phyloP scores from a whole-genome alignment of 106 monocot genomes.

The Amphibolis antarctica region DNA sequence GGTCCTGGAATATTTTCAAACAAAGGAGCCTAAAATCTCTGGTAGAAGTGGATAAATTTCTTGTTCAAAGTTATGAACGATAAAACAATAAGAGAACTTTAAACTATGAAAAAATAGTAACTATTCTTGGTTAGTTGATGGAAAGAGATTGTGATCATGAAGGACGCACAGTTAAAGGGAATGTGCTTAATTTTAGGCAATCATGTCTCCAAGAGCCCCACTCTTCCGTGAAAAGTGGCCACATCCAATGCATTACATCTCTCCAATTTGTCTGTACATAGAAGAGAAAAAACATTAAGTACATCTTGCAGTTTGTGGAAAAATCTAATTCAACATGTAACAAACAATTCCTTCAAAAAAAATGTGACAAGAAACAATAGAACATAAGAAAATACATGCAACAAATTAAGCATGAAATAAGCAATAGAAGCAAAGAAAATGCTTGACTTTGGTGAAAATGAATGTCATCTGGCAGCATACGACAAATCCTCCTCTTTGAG shows the following conservation, averaged over 20 bases:
- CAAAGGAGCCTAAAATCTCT: no score
- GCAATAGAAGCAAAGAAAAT: no score
- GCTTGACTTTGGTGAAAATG: no score
- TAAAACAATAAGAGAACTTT: neutral
- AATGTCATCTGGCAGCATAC: no score
- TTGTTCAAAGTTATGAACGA: no score
- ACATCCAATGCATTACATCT: conserved; percentile 95
- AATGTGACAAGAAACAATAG: no score
- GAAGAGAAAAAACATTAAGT: neutral
- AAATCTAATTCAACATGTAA: neutral
- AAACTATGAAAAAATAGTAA: neutral
- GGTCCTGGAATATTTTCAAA: conserved; percentile 48
- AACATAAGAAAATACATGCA: no score
- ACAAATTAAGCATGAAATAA: no score
- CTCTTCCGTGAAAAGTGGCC: conserved; percentile 86
- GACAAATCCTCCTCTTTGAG: no score
- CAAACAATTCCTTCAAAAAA: no score
- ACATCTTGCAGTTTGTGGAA: neutral
- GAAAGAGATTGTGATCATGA: neutral
- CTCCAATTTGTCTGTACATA: conserved; percentile 59
- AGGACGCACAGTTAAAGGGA: conserved; percentile 56
- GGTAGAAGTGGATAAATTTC: no score
- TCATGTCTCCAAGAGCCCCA: conserved; percentile 93
- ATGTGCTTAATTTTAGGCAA: conserved; percentile 46
- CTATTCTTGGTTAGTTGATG: neutral